Evolutionary conservation across 1,139 yeast species (phyloP).

Genomic region (Nematodospora anomalae): DNA sequence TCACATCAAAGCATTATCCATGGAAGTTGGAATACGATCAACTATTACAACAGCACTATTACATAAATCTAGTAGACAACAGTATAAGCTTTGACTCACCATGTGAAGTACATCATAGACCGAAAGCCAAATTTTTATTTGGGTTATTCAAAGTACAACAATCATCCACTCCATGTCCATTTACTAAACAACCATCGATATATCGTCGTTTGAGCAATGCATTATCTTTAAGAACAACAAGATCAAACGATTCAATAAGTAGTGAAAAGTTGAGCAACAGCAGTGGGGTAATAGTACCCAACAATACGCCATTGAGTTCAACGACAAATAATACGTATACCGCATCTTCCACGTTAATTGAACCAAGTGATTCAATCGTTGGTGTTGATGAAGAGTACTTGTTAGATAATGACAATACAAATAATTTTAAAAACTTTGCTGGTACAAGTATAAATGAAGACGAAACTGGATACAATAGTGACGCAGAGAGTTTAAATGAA

Average conservation of each 20-base stretch:
- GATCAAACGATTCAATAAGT: constrained; percentile 8
- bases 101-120: constrained; percentile 34
- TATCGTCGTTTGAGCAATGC: constrained; percentile 21
- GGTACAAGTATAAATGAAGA: constrained; percentile 22
- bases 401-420: constrained; percentile 19
- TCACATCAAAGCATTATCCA: constrained; percentile 9
- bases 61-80: constrained; percentile 31
- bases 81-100: constrained; percentile 42
- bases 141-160: background rate
- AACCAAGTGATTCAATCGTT: constrained; percentile 1
- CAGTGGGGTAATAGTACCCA: constrained; percentile 1
- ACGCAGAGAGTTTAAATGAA: constrained; percentile 14
- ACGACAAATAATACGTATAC: background rate
- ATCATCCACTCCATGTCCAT: background rate
- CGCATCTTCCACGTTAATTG: background rate
- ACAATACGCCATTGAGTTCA: background rate
- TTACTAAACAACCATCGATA: constrained; percentile 3
- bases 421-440: constrained; percentile 32
- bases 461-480: constrained; percentile 2
- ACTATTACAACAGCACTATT: constrained; percentile 38
- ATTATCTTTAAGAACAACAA: constrained; percentile 18
- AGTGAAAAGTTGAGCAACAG: background rate
- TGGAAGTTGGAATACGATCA: constrained; percentile 34
- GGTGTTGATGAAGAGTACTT: constrained; percentile 30
- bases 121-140: constrained; percentile 10